Evolutionary conservation across 1,284 basidiomycete genomes (phyloP), one percentile per base, ranked within the genome.

Genomic region (Hymenochaete sp.): DNA sequence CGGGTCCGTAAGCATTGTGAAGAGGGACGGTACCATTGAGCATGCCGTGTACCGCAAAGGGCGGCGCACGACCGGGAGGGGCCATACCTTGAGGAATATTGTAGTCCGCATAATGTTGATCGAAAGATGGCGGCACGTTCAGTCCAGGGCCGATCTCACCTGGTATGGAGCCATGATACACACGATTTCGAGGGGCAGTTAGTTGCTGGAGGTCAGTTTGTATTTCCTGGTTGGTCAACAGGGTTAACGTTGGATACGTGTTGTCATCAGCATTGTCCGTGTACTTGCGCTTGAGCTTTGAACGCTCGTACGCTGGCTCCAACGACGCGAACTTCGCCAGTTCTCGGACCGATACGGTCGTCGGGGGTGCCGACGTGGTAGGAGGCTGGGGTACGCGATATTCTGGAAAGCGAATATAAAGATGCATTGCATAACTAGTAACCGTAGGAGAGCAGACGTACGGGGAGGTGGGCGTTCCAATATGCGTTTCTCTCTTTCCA

Each of bases 401-500:
- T 24, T 53, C 67, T 63, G 42, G 16, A 50, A 5, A 44, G 16
- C n/a, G 7, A 32, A 11, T 21, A 43, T 22, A 41, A 32, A 32
- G 22, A 9, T 28, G 37, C 21, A 41, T 13, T 14, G 32, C 13
- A 36, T 29, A 14, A 43, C n/a, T 3, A 3, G 27, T 11, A 10
- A 21, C 42, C 28, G 25, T 10, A 22, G 36, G 24, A 33, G 16
- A 26, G 42, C 22, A 27, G 35, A 57, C 60, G 42, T 55, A 85
- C 84, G 64, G 44, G 82, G 81, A 27, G 74, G 75, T 13, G 85
- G 83, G n/a, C 79, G 70, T 55, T 92, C 89, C 2, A 79, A 53
- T 1, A 72, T 68, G 45, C 88, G 72, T 52, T 87, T 75, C 48
- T 93, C 90, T 47, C 90, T 71, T 58, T 93, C 90, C 22, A 93